Evolutionary conservation across 768 basidiomycete species (phyloP).

Genomic region (Hypholoma sublateritium): DNA sequence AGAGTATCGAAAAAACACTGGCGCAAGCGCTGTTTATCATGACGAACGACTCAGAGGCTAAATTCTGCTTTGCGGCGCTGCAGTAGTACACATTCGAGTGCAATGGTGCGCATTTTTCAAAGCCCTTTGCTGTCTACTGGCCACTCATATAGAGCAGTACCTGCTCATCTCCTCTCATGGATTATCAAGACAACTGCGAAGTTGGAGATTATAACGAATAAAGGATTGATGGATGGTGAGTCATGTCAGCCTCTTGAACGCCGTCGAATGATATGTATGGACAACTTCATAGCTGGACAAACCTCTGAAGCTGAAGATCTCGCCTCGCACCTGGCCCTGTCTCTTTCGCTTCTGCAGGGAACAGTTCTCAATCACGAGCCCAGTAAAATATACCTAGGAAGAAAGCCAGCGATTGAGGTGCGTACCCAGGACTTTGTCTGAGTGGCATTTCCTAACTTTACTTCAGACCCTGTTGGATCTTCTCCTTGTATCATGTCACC

Average conservation of each 20-base stretch:
- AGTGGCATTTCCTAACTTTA: neutral
- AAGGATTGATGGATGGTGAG: conserved; percentile 46
- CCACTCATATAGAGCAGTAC: conserved; percentile 43
- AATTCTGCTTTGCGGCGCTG: conserved; percentile 57
- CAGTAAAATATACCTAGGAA: conserved; percentile 71
- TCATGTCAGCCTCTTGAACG: neutral
- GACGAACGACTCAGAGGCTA: conserved; percentile 40
- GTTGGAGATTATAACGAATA: conserved; percentile 50
- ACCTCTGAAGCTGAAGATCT: conserved; percentile 48
- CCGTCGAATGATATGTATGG: conserved; percentile 2
- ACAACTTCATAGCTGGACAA: conserved; percentile 28
- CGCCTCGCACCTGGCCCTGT: conserved; percentile 52
- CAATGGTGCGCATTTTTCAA: conserved; percentile 55
- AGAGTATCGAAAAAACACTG: conserved; percentile 52
- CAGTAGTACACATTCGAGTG: conserved; percentile 85
- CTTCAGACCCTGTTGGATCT: conserved; percentile 72
- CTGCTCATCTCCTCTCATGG: conserved; percentile 65
- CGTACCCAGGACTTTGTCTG: conserved; percentile 10
- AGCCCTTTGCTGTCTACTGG: neutral
- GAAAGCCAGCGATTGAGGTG: conserved; percentile 70
- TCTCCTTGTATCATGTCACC: conserved; percentile 67
- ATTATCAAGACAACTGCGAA: conserved; percentile 48
- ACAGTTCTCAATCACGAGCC: conserved; percentile 64
- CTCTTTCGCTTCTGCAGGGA: conserved; percentile 77
- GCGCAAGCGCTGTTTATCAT: conserved; percentile 46